Percentiles rank a stretch among this genome's conserved stretches.
Conservation (phyloP, 73 alveolate species). For the Paramecium caudatum region DNA sequence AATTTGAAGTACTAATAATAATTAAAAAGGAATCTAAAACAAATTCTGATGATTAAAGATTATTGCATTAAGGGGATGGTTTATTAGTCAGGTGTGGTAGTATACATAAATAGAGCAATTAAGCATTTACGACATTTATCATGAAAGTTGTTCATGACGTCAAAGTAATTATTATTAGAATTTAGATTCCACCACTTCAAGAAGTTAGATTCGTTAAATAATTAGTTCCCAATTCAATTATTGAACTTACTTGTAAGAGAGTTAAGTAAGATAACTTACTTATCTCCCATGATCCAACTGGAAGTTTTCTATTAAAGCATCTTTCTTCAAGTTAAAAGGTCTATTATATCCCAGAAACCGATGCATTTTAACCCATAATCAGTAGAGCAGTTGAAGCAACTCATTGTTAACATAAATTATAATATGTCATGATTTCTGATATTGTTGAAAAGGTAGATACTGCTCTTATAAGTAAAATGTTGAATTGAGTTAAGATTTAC, state of each 20-base stretch:
- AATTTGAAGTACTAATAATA: neutral
- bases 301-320: constrained; percentile 52
- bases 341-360: constrained; percentile 15
- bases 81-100: neutral
- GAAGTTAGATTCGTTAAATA: constrained; percentile 24
- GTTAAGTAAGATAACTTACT: constrained; percentile 16
- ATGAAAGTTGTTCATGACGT: neutral
- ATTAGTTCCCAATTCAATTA: neutral
- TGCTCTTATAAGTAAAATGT: constrained; percentile 41
- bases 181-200: constrained; percentile 30
- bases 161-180: neutral
- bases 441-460: constrained; percentile 24
- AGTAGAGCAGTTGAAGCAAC: neutral
- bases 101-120: neutral
- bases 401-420: constrained; percentile 5
- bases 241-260: neutral
- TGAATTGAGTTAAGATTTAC: neutral
- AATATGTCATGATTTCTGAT: neutral
- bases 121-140: neutral
- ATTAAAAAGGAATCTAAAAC: constrained; percentile 48
- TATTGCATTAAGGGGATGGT: constrained; percentile 31
- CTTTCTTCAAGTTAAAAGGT: neutral
- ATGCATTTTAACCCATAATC: neutral
- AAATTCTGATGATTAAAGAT: neutral
- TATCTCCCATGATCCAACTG: constrained; percentile 56